Evolutionary conservation across 2,329 filamentous ascomycete species (phyloP).

Genomic region (Cladophialophora immunda): DNA sequence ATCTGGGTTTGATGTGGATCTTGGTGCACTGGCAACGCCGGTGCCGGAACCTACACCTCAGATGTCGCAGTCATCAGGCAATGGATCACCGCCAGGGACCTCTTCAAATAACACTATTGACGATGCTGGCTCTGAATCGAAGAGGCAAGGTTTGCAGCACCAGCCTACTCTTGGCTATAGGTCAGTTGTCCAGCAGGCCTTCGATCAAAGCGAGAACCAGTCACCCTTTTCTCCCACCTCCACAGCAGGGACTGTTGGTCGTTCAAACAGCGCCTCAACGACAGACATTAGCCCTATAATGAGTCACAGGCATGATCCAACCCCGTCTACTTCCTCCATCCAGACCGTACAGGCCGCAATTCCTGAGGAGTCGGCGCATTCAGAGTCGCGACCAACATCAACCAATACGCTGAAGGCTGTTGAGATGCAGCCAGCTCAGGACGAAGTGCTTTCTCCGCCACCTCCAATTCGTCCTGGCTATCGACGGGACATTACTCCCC

Average conservation of each 20-base stretch:
- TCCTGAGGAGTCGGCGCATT: slow-evolving; percentile 32
- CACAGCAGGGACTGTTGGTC: slow-evolving; percentile 58
- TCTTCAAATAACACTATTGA: background rate
- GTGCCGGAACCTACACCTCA: background rate
- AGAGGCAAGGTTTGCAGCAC: slow-evolving; percentile 53
- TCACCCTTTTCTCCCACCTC: slow-evolving; percentile 63
- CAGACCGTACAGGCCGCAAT: slow-evolving; percentile 61
- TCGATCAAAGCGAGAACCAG: slow-evolving; percentile 66
- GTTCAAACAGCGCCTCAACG: slow-evolving; percentile 71
- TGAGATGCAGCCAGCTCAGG: slow-evolving; percentile 7
- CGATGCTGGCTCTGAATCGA: background rate
- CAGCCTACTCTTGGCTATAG: slow-evolving; percentile 64
- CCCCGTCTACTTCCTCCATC: slow-evolving; percentile 52
- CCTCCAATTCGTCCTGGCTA: slow-evolving; percentile 61
- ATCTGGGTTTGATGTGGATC: slow-evolving; percentile 38
- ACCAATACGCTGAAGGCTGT: slow-evolving; percentile 40
- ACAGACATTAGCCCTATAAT: slow-evolving; percentile 73
- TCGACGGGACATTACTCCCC: slow-evolving; percentile 66
- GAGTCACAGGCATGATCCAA: slow-evolving; percentile 60
- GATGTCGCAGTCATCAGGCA: slow-evolving; percentile 1
- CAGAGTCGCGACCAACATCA: slow-evolving; percentile 41
- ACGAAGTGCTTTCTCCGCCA: slow-evolving; percentile 40
- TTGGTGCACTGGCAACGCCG: slow-evolving; percentile 17
- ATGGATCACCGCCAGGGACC: background rate
- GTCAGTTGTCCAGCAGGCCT: slow-evolving; percentile 71